phyloP scores from a whole-genome alignment of 768 basidiomycete genomes.

The Lyophyllum shimeji region DNA sequence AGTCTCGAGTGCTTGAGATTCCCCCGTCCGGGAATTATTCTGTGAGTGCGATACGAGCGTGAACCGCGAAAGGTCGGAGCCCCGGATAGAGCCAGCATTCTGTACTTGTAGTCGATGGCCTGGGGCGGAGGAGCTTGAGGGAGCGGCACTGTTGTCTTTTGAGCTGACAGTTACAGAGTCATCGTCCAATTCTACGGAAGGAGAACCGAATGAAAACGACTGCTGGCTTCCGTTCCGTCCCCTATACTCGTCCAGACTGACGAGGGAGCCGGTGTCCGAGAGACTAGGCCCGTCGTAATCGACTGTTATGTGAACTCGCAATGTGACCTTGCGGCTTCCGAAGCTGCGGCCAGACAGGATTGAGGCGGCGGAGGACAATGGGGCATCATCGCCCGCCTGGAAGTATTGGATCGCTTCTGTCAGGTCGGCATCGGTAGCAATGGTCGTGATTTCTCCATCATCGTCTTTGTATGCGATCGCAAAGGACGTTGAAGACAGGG shows the following conservation, averaged over 20 bases:
- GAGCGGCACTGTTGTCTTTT: constrained; percentile 43
- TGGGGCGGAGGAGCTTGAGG: constrained; percentile 1
- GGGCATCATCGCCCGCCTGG: constrained; percentile 74
- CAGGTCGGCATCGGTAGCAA: constrained; percentile 71
- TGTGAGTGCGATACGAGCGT: constrained; percentile 12
- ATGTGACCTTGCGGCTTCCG: constrained; percentile 67
- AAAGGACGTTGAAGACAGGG: constrained; percentile 68
- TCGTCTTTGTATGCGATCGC: constrained; percentile 85
- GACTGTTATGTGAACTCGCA: constrained; percentile 74
- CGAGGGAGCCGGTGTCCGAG: constrained; percentile 83
- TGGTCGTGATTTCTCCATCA: constrained; percentile 73
- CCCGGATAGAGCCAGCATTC: constrained; percentile 1
- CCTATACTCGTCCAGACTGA: constrained; percentile 73
- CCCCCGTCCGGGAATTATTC: not conserved
- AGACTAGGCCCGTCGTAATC: constrained; percentile 92
- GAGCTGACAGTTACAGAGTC: constrained; percentile 79
- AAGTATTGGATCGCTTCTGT: constrained; percentile 90
- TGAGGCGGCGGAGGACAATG: constrained; percentile 70
- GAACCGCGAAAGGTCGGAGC: constrained; percentile 9
- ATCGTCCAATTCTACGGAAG: constrained; percentile 56
- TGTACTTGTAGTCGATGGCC: constrained; percentile 6
- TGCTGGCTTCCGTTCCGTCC: constrained; percentile 57
- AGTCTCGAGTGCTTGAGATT: not conserved
- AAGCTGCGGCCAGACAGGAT: constrained; percentile 72
- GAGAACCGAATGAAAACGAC: constrained; percentile 49